Conservation (phyloP, 768 basidiomycete genomes). For the Coprinellus micaceus region DNA sequence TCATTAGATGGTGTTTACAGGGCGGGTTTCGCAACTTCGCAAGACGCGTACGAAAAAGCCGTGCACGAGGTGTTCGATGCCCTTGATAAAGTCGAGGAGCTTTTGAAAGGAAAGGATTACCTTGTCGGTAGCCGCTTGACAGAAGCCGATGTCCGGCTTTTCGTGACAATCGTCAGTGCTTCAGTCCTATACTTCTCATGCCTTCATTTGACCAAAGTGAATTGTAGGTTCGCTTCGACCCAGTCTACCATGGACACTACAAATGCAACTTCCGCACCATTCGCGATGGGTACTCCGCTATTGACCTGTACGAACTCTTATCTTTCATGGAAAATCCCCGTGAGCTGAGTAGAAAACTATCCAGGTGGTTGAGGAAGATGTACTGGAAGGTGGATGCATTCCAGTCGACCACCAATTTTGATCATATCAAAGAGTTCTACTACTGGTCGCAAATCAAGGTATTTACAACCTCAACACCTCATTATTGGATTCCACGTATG, state of each 20-base stretch:
- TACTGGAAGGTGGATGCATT: slow-evolving; percentile 93
- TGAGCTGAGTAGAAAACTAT: too few relatives aligned
- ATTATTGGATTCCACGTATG: neutral
- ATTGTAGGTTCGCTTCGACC: slow-evolving; percentile 77
- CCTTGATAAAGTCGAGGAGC: slow-evolving; percentile 77
- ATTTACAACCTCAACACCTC: neutral
- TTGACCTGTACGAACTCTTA: slow-evolving; percentile 48
- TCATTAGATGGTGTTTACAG: slow-evolving; percentile 82
- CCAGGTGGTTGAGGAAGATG: slow-evolving; percentile 76
- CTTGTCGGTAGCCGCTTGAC: slow-evolving; percentile 81
- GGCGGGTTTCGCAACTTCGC: slow-evolving; percentile 79
- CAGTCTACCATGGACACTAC: slow-evolving; percentile 89
- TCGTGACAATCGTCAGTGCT: slow-evolving; percentile 79
- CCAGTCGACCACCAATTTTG: slow-evolving; percentile 82
- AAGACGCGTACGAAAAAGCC: slow-evolving; percentile 75
- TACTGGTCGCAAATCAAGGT: slow-evolving; percentile 46
- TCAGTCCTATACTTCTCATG: neutral
- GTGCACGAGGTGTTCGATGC: slow-evolving; percentile 72
- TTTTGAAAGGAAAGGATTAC: slow-evolving; percentile 76
- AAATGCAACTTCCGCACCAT: slow-evolving; percentile 89
- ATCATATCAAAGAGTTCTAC: slow-evolving; percentile 80
- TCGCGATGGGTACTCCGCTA: slow-evolving; percentile 81
- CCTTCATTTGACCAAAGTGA: neutral
- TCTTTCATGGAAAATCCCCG: neutral
- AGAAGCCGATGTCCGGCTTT: slow-evolving; percentile 83